phyloP scores from a whole-genome alignment of 2,329 filamentous ascomycete species.

The Fusarium zealandicum region DNA sequence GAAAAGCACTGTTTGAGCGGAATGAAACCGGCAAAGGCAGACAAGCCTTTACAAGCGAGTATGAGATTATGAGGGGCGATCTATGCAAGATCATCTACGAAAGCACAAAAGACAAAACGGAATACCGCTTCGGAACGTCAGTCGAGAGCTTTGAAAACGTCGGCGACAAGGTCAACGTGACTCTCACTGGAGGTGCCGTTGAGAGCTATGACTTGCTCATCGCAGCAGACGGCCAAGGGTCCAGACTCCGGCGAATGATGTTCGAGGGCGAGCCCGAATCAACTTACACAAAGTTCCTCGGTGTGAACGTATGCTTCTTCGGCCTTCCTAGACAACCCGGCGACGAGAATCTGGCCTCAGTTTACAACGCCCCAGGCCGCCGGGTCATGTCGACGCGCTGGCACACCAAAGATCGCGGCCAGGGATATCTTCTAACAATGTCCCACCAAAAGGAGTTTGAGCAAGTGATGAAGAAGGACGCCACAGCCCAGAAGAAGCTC shows the following conservation, averaged over 20 bases:
- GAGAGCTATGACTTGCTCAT: slow-evolving; percentile 27
- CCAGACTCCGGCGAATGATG: slow-evolving; percentile 7
- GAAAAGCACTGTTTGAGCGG: slow-evolving; percentile 49
- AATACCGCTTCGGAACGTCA: slow-evolving; percentile 22
- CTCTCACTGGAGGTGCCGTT: not conserved
- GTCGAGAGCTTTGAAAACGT: slow-evolving; percentile 20
- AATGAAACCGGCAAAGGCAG: slow-evolving; percentile 49
- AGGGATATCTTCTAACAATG: slow-evolving; percentile 40
- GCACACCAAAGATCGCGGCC: slow-evolving; percentile 36
- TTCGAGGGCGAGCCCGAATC: slow-evolving; percentile 20
- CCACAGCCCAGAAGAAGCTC: slow-evolving; percentile 48
- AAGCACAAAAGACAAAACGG: slow-evolving; percentile 36
- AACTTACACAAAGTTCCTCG: slow-evolving; percentile 8
- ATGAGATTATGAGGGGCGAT: slow-evolving; percentile 66
- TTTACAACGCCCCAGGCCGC: slow-evolving; percentile 17
- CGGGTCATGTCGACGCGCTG: slow-evolving; percentile 24
- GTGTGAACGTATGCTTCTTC: slow-evolving; percentile 22
- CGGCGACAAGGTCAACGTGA: slow-evolving; percentile 18
- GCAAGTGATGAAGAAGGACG: slow-evolving; percentile 31
- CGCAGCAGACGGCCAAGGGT: slow-evolving; percentile 26
- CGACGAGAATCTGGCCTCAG: slow-evolving; percentile 19
- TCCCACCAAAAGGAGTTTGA: slow-evolving; percentile 42
- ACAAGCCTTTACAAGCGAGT: slow-evolving; percentile 61
- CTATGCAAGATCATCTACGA: slow-evolving; percentile 60
- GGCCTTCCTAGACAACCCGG: slow-evolving; percentile 4